phyloP scores from a whole-genome alignment of 2,329 filamentous ascomycete genomes.

The Trichophyton simii region DNA sequence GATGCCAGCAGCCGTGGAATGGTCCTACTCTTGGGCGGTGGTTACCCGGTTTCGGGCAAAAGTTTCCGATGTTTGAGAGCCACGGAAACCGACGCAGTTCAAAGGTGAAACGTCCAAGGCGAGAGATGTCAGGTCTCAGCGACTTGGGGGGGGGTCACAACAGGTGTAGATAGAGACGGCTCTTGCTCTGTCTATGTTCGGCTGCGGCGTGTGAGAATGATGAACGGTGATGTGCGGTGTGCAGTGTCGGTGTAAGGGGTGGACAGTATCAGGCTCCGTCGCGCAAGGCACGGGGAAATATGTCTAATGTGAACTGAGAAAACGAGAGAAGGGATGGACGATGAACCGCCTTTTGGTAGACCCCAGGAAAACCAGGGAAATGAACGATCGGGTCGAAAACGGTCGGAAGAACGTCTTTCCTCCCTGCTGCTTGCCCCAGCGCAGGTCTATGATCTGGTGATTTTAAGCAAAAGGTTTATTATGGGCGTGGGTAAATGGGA shows the following conservation, averaged over 20 bases:
- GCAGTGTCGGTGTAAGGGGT: background rate
- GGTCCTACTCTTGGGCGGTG: background rate
- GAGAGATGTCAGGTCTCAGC: background rate
- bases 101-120: background rate
- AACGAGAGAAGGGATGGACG: background rate
- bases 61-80: conserved; percentile 5
- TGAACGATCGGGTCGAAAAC: background rate
- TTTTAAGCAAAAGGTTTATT: background rate
- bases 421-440: background rate
- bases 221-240: background rate
- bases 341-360: background rate
- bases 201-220: background rate
- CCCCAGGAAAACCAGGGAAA: background rate
- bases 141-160: background rate
- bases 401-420: conserved; percentile 2
- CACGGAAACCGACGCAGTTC: conserved; percentile 1
- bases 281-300: background rate
- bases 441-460: background rate
- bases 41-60: conserved; percentile 1
- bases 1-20: background rate
- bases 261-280: background rate
- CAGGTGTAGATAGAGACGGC: background rate
- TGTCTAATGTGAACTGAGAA: background rate
- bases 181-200: background rate
- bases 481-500: background rate